A percentile compares a stretch with the other conserved stretches of the same genome.
Conservation (phyloP, 805 yeast genomes). For the Saccharomycopsis olivae region DNA sequence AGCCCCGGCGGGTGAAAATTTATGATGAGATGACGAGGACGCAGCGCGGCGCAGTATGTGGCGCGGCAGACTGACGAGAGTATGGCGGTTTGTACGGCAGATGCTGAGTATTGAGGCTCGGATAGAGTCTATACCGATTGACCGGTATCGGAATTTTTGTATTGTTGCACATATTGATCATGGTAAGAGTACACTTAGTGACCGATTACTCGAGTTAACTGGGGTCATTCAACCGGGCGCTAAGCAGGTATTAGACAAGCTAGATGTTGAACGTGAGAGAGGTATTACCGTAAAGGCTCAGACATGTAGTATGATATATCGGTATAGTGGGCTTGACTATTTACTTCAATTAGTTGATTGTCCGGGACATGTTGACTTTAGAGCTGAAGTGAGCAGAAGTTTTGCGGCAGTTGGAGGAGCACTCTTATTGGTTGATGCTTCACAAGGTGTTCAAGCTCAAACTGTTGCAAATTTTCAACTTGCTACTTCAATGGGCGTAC, state of each 20-base stretch:
- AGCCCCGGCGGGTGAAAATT: too few species aligned
- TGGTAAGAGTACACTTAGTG: slow-evolving; percentile 81
- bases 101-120: too few species aligned
- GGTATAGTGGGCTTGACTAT: slow-evolving; percentile 58
- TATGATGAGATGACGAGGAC: too few species aligned
- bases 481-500: slow-evolving; percentile 77
- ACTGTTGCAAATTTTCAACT: slow-evolving; percentile 94
- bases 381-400: slow-evolving; percentile 87
- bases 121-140: slow-evolving; percentile 70
- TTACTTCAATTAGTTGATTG: slow-evolving; percentile 88
- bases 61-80: too few species aligned
- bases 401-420: slow-evolving; percentile 98
- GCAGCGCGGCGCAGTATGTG: too few species aligned
- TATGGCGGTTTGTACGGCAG: too few species aligned
- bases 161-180: slow-evolving; percentile 96
- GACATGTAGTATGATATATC: slow-evolving; percentile 87
- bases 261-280: slow-evolving; percentile 92
- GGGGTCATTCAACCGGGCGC: slow-evolving; percentile 73
- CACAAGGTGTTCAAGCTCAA: slow-evolving; percentile 96
- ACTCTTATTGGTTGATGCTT: slow-evolving; percentile 78
- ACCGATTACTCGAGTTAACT: slow-evolving; percentile 76
- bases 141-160: slow-evolving; percentile 79
- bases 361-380: slow-evolving; percentile 95
- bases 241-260: slow-evolving; percentile 77
- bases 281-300: slow-evolving; percentile 97